Percentiles rank a stretch among this genome's conserved stretches.
Evolutionary conservation across 164 flowering plant species (phyloP).

Genomic region (Sextonia rubra): DNA sequence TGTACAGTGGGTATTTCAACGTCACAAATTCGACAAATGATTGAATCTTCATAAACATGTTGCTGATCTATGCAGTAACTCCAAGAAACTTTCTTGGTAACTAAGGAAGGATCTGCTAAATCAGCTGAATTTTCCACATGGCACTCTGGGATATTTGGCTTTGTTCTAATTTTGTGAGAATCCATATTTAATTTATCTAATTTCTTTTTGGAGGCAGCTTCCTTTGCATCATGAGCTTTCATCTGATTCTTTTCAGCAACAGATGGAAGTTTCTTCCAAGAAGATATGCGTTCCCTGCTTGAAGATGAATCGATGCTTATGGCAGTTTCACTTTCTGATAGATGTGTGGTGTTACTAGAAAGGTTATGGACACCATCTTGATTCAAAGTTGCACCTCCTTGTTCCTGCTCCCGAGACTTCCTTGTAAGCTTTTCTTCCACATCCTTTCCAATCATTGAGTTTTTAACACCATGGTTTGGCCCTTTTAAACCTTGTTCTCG

Average conservation of each 20-base stretch:
- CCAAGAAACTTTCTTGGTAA: constrained; percentile 40
- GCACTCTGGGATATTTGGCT: constrained; percentile 29
- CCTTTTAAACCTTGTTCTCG: constrained; percentile 44
- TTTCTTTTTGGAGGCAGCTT: constrained; percentile 33
- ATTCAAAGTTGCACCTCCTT: constrained; percentile 24
- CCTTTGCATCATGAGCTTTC: constrained; percentile 39
- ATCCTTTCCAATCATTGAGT: constrained; percentile 32
- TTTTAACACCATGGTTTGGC: constrained; percentile 24
- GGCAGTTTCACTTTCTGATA: constrained; percentile 54
- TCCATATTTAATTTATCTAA: constrained; percentile 25
- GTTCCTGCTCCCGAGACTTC: constrained; percentile 33
- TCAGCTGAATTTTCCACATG: constrained; percentile 20
- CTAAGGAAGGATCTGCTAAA: constrained; percentile 27
- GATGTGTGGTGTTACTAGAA: constrained; percentile 17
- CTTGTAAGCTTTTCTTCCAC: constrained; percentile 28
- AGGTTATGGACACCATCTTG: constrained; percentile 11
- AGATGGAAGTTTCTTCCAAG: constrained; percentile 94
- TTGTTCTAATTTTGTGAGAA: constrained; percentile 21
- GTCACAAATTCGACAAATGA: constrained; percentile 97
- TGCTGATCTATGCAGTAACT: constrained; percentile 57
- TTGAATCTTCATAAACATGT: constrained; percentile 45
- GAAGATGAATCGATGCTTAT: constrained; percentile 59
- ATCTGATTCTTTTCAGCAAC: constrained; percentile 58
- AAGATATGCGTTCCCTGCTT: constrained; percentile 74
- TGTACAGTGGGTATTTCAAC: constrained; percentile 86